These are phyloP conservation scores for Cyphellophora europaea DNA, from an alignment of 2,329 filamentous ascomycete species.

Conservation along the genomic window DNA sequence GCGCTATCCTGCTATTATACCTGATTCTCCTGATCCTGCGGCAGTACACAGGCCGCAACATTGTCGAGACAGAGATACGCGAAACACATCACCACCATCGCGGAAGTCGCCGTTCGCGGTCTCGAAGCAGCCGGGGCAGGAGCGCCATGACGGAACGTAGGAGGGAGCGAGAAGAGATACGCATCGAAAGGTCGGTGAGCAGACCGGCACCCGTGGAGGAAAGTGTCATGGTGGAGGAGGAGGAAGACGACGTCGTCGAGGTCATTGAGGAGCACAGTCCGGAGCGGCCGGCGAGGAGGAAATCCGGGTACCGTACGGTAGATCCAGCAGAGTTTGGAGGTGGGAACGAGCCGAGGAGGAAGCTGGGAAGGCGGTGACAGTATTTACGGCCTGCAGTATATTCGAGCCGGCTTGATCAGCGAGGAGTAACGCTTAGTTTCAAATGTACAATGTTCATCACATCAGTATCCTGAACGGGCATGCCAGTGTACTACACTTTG, in stretches of 20 bases:
- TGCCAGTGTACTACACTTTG: no score
- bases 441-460: no score
- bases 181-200: conserved; percentile 2
- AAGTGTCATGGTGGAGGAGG: conserved; percentile 12
- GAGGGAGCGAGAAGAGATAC: conserved; percentile 8
- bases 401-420: no score
- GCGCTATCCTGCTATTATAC: conserved; percentile 45
- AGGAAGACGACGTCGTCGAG: conserved; percentile 19
- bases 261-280: conserved; percentile 20
- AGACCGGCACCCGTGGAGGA: not conserved
- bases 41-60: conserved; percentile 3
- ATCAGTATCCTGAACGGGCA: no score
- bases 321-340: conserved; percentile 20
- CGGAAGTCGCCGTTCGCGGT: conserved; percentile 6
- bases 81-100: conserved; percentile 7
- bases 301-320: conserved; percentile 18
- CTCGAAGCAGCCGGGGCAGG: conserved; percentile 2
- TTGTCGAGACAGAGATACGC: conserved; percentile 14
- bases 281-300: conserved; percentile 9
- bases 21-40: conserved; percentile 24
- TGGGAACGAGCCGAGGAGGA: conserved; percentile 13
- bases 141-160: conserved; percentile 5
- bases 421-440: no score
- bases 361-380: conserved; percentile 11
- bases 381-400: no score